Evolutionary conservation across 345 rosid genomes (phyloP).

Genomic region (Arabis alpina): DNA sequence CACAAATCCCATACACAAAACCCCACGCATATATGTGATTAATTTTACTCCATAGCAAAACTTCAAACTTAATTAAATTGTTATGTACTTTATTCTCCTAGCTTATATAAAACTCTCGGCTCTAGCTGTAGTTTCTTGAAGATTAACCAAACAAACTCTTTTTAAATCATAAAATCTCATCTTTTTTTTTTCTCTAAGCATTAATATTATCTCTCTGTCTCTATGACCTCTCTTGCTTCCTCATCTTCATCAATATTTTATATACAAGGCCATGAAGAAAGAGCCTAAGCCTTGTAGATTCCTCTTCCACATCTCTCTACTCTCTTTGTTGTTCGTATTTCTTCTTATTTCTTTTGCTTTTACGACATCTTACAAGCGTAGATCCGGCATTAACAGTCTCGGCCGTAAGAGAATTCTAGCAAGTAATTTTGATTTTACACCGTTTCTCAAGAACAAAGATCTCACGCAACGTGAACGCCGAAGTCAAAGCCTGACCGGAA

Average conservation of each 20-base stretch:
- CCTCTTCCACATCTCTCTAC: constrained; percentile 34
- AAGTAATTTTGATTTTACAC: constrained; percentile 63
- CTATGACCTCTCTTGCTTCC: constrained; percentile 40
- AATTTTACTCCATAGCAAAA: constrained; percentile 14
- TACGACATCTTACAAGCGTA: constrained; percentile 30
- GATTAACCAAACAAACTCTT: constrained; percentile 8
- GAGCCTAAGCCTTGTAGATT: constrained; percentile 33
- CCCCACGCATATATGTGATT: constrained; percentile 17
- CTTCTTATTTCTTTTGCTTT: constrained; percentile 39
- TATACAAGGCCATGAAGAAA: constrained; percentile 38
- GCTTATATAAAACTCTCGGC: constrained; percentile 23
- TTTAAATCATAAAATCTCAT: constrained; percentile 25
- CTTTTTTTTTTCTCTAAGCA: constrained; percentile 24
- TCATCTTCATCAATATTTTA: constrained; percentile 43
- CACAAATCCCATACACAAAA: constrained; percentile 16
- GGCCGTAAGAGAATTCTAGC: constrained; percentile 50
- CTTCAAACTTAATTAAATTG: background rate
- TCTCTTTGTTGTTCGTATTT: constrained; percentile 38
- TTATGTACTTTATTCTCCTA: constrained; percentile 18
- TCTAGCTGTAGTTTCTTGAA: constrained; percentile 28
- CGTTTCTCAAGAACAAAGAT: constrained; percentile 51
- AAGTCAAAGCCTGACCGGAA: constrained; percentile 28
- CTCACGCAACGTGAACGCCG: constrained; percentile 26
- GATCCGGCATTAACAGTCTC: constrained; percentile 8
- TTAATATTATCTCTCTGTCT: constrained; percentile 32